phyloP scores from a whole-genome alignment of 2,329 filamentous ascomycete genomes.

The Penicillium sp. region DNA sequence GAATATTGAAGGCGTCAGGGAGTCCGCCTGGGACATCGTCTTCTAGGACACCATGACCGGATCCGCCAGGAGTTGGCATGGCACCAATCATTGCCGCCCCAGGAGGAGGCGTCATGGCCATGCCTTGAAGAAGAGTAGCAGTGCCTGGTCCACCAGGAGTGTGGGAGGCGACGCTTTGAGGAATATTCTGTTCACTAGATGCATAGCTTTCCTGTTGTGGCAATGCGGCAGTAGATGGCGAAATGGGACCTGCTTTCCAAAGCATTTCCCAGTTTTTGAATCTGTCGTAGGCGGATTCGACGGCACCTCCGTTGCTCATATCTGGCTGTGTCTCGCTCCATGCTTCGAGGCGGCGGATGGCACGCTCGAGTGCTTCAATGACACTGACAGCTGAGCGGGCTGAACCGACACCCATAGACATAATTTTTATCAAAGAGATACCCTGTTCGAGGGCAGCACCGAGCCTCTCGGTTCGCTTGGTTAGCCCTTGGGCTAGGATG shows the following conservation, averaged over 20 bases:
- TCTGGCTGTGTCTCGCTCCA: slow-evolving; percentile 38
- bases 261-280: slow-evolving; percentile 54
- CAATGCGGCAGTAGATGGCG: slow-evolving; percentile 31
- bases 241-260: slow-evolving; percentile 43
- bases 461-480: slow-evolving; percentile 42
- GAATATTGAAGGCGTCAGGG: slow-evolving; percentile 29
- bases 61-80: slow-evolving; percentile 6
- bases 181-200: slow-evolving; percentile 11
- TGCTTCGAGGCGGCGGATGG: slow-evolving; percentile 46
- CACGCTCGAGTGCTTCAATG: slow-evolving; percentile 52
- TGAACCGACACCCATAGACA: slow-evolving; percentile 52
- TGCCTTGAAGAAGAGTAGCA: slow-evolving; percentile 20
- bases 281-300: slow-evolving; percentile 51
- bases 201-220: slow-evolving; percentile 22
- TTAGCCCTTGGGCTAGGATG: slow-evolving; percentile 40
- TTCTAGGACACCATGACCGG: slow-evolving; percentile 20
- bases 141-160: slow-evolving; percentile 9
- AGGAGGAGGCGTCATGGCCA: slow-evolving; percentile 22
- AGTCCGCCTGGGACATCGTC: slow-evolving; percentile 23
- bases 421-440: slow-evolving; percentile 51
- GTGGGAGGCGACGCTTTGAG: slow-evolving; percentile 11
- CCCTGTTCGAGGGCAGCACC: slow-evolving; percentile 49
- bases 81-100: slow-evolving; percentile 8
- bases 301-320: slow-evolving; percentile 29
- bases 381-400: slow-evolving; percentile 53